Percentiles rank a stretch among this genome's conserved stretches.
phyloP scores from a whole-genome alignment of 2,329 filamentous ascomycete species.

The Aspergillus texensis region DNA sequence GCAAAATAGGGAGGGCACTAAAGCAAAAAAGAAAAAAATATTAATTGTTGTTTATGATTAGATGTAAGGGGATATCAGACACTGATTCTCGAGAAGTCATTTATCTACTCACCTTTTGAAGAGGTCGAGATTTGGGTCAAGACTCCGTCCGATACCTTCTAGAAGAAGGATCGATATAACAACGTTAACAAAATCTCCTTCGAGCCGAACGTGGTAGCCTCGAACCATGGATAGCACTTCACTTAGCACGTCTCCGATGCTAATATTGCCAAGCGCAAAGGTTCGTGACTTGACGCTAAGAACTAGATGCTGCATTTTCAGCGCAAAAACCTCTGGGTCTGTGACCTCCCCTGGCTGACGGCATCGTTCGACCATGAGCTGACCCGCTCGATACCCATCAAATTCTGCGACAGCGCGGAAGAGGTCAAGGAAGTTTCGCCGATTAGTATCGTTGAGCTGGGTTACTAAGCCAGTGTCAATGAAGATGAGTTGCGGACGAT shows the following conservation, averaged over 20 bases:
- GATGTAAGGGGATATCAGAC: background rate
- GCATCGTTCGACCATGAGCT: conserved; percentile 94
- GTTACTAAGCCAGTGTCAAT: conserved; percentile 97
- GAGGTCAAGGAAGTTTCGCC: conserved; percentile 88
- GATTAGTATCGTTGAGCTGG: conserved; percentile 83
- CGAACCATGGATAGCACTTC: conserved; percentile 91
- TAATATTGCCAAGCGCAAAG: conserved; percentile 88
- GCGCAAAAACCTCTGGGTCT: conserved; percentile 84
- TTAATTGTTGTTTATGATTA: conserved; percentile 8
- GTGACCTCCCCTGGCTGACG: conserved; percentile 89
- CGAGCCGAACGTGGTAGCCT: conserved; percentile 85
- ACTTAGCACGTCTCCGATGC: conserved; percentile 92
- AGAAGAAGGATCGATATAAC: conserved; percentile 91
- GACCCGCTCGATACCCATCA: conserved; percentile 90
- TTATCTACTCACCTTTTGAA: conserved; percentile 65
- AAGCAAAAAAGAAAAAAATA: conserved; percentile 30
- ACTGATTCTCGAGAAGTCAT: background rate
- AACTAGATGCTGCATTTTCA: conserved; percentile 97
- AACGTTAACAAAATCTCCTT: conserved; percentile 98
- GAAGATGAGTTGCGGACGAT: conserved; percentile 91
- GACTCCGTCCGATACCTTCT: conserved; percentile 85
- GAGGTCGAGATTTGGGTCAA: conserved; percentile 86
- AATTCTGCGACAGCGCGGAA: conserved; percentile 97
- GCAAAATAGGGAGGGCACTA: conserved; percentile 85
- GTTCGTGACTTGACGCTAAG: conserved; percentile 87